phyloP scores from a whole-genome alignment of 495 filamentous ascomycete species.

The Clavariopsis aquatica region DNA sequence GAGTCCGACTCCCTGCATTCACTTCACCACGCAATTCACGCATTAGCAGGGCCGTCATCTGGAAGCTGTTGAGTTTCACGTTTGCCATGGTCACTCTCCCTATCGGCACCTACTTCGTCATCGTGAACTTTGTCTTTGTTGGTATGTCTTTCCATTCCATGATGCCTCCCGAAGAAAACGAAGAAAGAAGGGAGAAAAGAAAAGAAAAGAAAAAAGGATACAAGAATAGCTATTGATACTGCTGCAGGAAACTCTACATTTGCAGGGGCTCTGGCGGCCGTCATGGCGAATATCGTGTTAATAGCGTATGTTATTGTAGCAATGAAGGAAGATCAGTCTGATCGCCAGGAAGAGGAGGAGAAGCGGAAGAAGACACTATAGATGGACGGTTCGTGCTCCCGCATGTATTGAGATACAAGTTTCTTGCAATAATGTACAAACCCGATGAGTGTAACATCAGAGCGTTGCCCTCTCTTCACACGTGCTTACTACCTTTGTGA shows the following conservation, averaged over 20 bases:
- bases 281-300: constrained; percentile 88
- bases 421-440: too few species aligned
- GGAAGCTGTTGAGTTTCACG: constrained; percentile 86
- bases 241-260: constrained; percentile 73
- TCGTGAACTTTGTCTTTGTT: constrained; percentile 71
- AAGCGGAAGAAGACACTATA: constrained; percentile 62
- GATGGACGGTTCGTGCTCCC: constrained; percentile 4
- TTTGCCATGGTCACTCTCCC: constrained; percentile 85
- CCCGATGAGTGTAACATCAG: too few species aligned
- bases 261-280: constrained; percentile 78
- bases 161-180: too few species aligned
- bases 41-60: constrained; percentile 72
- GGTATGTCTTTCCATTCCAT: constrained; percentile 52
- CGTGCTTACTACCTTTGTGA: too few species aligned
- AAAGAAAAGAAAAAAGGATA: too few species aligned
- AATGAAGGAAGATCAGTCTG: constrained; percentile 79
- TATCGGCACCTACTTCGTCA: constrained; percentile 83
- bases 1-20: constrained; percentile 12
- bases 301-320: constrained; percentile 90
- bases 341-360: constrained; percentile 61
- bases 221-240: neutral
- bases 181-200: too few species aligned
- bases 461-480: too few species aligned
- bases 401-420: too few species aligned
- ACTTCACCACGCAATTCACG: neutral